Conservation (phyloP, 176 grass and related monocot species). For the Dactylis glomerata region DNA sequence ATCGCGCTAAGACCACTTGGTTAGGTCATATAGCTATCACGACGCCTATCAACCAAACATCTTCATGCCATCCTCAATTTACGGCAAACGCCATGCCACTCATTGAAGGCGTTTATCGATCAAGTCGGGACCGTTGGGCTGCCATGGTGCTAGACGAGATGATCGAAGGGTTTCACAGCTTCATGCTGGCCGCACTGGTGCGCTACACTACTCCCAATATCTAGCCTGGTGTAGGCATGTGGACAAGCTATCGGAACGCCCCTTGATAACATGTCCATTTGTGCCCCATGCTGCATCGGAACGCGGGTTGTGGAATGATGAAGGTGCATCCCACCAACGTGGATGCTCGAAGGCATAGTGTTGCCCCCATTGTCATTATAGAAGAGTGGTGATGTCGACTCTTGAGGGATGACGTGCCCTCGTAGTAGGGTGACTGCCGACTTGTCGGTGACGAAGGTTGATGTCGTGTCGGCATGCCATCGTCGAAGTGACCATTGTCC, state of each 20-base stretch:
- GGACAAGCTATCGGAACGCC: background rate
- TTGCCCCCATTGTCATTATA: background rate
- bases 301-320: too few relatives aligned
- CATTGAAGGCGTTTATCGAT: background rate
- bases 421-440: background rate
- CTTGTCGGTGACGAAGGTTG: background rate
- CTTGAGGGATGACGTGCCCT: background rate
- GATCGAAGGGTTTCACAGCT: background rate
- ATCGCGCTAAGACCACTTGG: background rate
- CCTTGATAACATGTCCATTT: background rate
- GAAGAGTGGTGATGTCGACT: too few relatives aligned
- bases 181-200: background rate
- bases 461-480: too few relatives aligned
- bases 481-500: background rate
- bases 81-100: background rate
- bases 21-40: background rate
- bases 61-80: background rate
- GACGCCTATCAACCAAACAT: background rate
- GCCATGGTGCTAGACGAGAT: background rate
- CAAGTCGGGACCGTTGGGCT: background rate
- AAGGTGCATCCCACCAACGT: background rate
- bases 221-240: background rate
- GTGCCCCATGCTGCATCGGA: too few relatives aligned
- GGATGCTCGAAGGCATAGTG: background rate
- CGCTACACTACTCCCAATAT: background rate